phyloP scores from a whole-genome alignment of 2,329 filamentous ascomycete genomes.

The Phaeosphaeria sp. region DNA sequence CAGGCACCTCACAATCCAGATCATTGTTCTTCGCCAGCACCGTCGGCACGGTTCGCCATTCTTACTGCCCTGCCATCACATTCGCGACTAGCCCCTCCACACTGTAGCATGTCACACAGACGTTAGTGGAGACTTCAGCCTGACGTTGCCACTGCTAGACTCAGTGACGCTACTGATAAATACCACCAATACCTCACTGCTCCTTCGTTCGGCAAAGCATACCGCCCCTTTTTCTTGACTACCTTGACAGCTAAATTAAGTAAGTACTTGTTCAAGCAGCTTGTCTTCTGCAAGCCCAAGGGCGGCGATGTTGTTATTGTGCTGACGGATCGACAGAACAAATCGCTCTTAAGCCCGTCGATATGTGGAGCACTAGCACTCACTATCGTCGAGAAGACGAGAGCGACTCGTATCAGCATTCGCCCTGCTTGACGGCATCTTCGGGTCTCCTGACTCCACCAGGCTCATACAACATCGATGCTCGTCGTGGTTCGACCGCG shows the following conservation, averaged over 20 bases:
- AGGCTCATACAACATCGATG: conserved; percentile 33
- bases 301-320: not conserved
- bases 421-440: conserved; percentile 21
- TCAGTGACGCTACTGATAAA: conserved; percentile 38
- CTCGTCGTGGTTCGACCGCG: conserved; percentile 36
- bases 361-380: conserved; percentile 13
- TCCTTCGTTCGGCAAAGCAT: conserved; percentile 14
- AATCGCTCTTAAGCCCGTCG: conserved; percentile 1
- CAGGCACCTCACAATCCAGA: conserved; percentile 36
- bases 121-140: conserved; percentile 30
- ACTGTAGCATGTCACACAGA: conserved; percentile 40
- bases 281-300: not conserved
- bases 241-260: not conserved
- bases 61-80: conserved; percentile 43
- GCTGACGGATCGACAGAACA: not conserved
- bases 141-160: conserved; percentile 33
- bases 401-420: conserved; percentile 29
- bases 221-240: not conserved
- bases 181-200: conserved; percentile 20
- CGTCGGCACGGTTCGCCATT: conserved; percentile 39
- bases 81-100: conserved; percentile 37
- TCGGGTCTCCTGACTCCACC: conserved; percentile 35
- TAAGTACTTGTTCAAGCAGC: conserved; percentile 1
- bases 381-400: conserved; percentile 14
- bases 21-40: conserved; percentile 28